These are phyloP conservation scores for Carex arenaria DNA, from an alignment of 202 grass and related monocot genomes.

Conservation along the genomic window DNA sequence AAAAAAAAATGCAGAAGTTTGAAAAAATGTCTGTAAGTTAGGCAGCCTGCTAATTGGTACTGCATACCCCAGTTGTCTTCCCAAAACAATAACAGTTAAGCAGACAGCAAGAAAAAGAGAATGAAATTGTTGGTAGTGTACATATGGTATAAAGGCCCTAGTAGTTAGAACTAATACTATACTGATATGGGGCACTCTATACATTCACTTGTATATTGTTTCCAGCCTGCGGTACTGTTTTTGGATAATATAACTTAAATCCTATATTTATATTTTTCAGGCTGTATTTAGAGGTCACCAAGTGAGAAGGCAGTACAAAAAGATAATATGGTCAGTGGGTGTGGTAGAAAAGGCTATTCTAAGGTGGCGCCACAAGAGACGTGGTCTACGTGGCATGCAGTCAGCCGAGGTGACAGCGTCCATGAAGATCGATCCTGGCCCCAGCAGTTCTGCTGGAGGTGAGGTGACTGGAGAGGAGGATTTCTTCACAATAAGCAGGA, in stretches of 20 bases:
- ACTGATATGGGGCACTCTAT: background rate
- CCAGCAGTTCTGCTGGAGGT: constrained; percentile 25
- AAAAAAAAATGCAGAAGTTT: background rate
- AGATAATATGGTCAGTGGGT: constrained; percentile 93
- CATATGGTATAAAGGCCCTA: background rate
- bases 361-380: constrained; percentile 91
- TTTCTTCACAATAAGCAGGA: constrained; percentile 61
- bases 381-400: constrained; percentile 75
- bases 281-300: constrained; percentile 81
- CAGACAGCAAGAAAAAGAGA: background rate
- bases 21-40: background rate
- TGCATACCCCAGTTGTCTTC: background rate
- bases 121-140: background rate
- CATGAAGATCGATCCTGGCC: constrained; percentile 54
- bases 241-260: background rate
- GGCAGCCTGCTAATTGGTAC: background rate
- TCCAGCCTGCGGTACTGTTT: background rate
- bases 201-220: background rate
- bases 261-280: constrained; percentile 29
- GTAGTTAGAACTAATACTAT: background rate
- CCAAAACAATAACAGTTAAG: background rate
- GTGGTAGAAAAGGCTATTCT: constrained; percentile 93
- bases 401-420: constrained; percentile 42
- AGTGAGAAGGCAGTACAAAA: constrained; percentile 74
- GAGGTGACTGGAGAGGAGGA: constrained; percentile 66